Conservation (phyloP, 1,284 basidiomycete species). For the Kwoniella shivajii region DNA sequence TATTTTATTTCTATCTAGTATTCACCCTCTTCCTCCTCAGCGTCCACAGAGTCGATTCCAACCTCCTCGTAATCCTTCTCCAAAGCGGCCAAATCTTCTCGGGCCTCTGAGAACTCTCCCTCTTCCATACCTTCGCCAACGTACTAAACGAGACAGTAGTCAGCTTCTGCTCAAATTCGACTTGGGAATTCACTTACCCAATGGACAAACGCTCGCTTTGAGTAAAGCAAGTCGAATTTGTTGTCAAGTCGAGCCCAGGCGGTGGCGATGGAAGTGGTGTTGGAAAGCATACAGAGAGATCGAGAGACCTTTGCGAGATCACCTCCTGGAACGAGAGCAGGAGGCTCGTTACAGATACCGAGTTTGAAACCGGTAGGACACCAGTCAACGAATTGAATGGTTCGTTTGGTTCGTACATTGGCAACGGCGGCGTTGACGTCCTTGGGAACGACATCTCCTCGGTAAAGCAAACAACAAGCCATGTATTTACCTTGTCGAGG, state of each 20-base stretch:
- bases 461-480: conserved; percentile 87
- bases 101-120: conserved; percentile 96
- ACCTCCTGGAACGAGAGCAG: conserved; percentile 86
- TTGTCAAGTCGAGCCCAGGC: conserved; percentile 97
- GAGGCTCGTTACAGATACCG: conserved; percentile 95
- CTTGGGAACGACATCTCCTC: conserved; percentile 97
- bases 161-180: background rate
- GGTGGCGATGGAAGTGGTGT: conserved; percentile 68
- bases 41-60: conserved; percentile 84
- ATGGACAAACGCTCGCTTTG: conserved; percentile 88
- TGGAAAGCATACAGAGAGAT: conserved; percentile 94
- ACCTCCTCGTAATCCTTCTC: conserved; percentile 98
- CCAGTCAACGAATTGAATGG: conserved; percentile 95
- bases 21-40: conserved; percentile 72
- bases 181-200: conserved; percentile 55
- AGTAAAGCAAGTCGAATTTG: conserved; percentile 97
- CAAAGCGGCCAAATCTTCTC: conserved; percentile 93
- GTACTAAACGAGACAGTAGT: conserved; percentile 59
- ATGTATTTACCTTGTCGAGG: conserved; percentile 96
- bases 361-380: conserved; percentile 98
- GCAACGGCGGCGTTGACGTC: conserved; percentile 92
- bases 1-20: conserved; percentile 59
- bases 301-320: conserved; percentile 93
- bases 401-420: conserved; percentile 94
- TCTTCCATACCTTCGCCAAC: conserved; percentile 99